These are phyloP conservation scores for Beauveria pseudobassiana DNA, from an alignment of 2,329 filamentous ascomycete species.

Conservation along the genomic window DNA sequence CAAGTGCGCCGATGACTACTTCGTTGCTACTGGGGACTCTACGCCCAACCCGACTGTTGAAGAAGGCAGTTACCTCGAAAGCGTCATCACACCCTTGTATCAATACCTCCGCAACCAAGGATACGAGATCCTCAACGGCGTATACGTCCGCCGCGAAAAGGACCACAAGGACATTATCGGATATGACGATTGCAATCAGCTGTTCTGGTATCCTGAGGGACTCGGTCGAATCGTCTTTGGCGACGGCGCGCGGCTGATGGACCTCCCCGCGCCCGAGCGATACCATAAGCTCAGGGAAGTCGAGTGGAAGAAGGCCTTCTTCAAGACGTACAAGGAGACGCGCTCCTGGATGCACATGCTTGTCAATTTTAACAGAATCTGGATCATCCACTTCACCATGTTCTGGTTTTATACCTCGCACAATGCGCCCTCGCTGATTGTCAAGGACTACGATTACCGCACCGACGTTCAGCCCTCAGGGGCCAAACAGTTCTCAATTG, in stretches of 20 bases:
- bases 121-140: conserved; percentile 90
- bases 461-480: conserved; percentile 65
- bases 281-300: conserved; percentile 90
- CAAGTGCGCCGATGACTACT: conserved; percentile 96
- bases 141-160: conserved; percentile 89
- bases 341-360: conserved; percentile 96
- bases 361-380: conserved; percentile 99
- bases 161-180: conserved; percentile 91
- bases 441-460: conserved; percentile 75
- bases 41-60: conserved; percentile 35
- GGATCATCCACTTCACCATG: conserved; percentile 88
- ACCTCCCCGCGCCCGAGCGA: conserved; percentile 79
- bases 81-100: conserved; percentile 90
- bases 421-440: conserved; percentile 83
- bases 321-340: conserved; percentile 98
- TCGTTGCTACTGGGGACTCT: conserved; percentile 64
- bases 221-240: conserved; percentile 88
- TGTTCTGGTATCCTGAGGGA: conserved; percentile 99
- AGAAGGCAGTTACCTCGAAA: conserved; percentile 91
- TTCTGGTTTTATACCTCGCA: conserved; percentile 97
- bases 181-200: conserved; percentile 98
- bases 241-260: conserved; percentile 90
- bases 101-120: conserved; percentile 92
- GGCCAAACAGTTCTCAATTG: conserved; percentile 70
- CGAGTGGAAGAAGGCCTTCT: conserved; percentile 97